phyloP scores from a whole-genome alignment of 805 yeast species.

The Huiozyma sinensis region DNA sequence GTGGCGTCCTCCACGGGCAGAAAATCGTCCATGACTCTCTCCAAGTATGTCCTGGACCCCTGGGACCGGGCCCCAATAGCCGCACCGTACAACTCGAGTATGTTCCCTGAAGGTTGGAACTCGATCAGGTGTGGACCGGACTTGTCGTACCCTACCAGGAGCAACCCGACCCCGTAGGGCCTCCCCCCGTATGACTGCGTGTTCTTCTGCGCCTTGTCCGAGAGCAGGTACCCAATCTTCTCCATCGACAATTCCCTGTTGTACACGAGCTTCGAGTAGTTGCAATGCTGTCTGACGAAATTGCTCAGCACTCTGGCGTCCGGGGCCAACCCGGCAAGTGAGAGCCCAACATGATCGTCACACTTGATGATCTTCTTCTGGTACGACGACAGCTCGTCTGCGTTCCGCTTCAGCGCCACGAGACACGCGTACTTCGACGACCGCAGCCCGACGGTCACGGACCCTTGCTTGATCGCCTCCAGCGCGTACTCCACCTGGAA shows the following conservation, averaged over 20 bases:
- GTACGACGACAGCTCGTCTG: constrained; percentile 94
- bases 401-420: constrained; percentile 90
- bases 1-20: constrained; percentile 46
- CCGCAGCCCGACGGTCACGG: constrained; percentile 90
- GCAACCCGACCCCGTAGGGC: constrained; percentile 95
- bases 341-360: constrained; percentile 90
- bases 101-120: constrained; percentile 93
- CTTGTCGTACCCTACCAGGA: constrained; percentile 85
- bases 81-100: constrained; percentile 81
- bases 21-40: constrained; percentile 67
- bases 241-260: constrained; percentile 77
- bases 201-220: constrained; percentile 94
- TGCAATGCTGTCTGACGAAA: constrained; percentile 81
- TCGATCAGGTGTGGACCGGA: constrained; percentile 90
- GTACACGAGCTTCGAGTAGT: constrained; percentile 74
- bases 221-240: constrained; percentile 74
- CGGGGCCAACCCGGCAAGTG: constrained; percentile 95
- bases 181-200: constrained; percentile 94
- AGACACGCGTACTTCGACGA: constrained; percentile 81
- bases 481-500: constrained; percentile 97
- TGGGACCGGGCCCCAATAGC: constrained; percentile 98
- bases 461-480: constrained; percentile 96
- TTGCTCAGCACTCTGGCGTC: constrained; percentile 93
- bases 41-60: constrained; percentile 93
- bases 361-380: constrained; percentile 88